phyloP scores from a whole-genome alignment of 257 asterid species.

The Nicotiana noctiflora region DNA sequence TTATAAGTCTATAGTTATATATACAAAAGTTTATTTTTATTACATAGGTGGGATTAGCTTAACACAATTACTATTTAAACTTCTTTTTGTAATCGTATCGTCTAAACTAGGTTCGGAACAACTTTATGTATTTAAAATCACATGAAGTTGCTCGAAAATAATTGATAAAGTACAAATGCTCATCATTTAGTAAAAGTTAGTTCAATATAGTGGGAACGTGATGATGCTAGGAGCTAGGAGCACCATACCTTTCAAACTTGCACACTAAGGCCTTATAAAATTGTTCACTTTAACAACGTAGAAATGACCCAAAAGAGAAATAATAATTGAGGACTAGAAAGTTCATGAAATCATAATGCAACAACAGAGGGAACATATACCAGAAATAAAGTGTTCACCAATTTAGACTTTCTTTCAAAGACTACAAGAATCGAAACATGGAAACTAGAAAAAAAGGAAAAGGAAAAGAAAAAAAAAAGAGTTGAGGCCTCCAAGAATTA shows the following conservation, averaged over 20 bases:
- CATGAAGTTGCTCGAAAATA: background rate
- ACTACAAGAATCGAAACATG: background rate
- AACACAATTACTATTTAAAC: background rate
- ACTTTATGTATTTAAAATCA: background rate
- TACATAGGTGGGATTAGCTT: background rate
- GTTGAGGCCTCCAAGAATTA: background rate
- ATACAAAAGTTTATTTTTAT: too few relatives aligned
- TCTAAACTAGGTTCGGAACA: too few relatives aligned
- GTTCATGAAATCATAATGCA: background rate
- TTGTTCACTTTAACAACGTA: background rate
- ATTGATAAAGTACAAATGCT: background rate
- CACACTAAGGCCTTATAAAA: background rate
- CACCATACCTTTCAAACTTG: background rate
- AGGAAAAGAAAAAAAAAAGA: background rate
- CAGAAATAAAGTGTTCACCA: background rate
- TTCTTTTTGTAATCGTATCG: too few relatives aligned
- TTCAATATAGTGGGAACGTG: background rate
- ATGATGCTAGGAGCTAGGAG: background rate
- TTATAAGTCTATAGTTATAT: too few relatives aligned
- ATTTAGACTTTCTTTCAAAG: background rate
- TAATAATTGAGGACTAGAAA: background rate
- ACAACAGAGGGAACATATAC: background rate
- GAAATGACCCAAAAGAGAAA: background rate
- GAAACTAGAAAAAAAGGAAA: background rate
- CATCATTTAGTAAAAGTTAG: background rate